Evolutionary conservation across 2,329 filamentous ascomycete species (phyloP).

Genomic region (Ophiocordyceps robertsii): DNA sequence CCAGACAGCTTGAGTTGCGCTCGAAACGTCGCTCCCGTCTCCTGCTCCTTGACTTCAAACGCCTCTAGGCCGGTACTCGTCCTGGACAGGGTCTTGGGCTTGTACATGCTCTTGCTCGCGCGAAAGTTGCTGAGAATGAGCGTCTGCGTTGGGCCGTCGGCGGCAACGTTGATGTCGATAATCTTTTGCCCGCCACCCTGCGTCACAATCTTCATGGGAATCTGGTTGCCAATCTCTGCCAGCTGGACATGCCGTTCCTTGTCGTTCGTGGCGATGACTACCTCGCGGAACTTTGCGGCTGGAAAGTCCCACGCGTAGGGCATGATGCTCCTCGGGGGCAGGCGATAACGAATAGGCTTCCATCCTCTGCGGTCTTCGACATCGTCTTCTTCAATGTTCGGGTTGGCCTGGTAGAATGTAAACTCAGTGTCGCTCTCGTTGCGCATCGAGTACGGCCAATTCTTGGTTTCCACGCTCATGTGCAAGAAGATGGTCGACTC

Average conservation of each 20-base stretch:
- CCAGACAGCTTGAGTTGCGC: constrained; percentile 81
- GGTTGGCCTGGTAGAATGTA: constrained; percentile 89
- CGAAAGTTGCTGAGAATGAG: constrained; percentile 91
- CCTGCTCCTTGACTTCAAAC: constrained; percentile 89
- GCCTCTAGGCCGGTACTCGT: constrained; percentile 35
- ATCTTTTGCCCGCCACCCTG: constrained; percentile 62
- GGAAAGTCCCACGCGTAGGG: constrained; percentile 99
- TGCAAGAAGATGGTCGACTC: constrained; percentile 88
- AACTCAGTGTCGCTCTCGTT: constrained; percentile 97
- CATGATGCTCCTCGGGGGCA: constrained; percentile 95
- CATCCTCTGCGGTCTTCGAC: constrained; percentile 73
- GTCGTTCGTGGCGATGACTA: constrained; percentile 48
- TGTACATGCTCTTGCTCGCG: constrained; percentile 83
- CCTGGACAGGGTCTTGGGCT: constrained; percentile 36
- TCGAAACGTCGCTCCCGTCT: constrained; percentile 77
- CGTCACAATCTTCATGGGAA: constrained; percentile 82
- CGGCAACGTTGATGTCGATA: constrained; percentile 91
- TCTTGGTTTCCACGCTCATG: constrained; percentile 78
- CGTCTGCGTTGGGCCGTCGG: constrained; percentile 89
- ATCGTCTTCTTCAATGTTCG: constrained; percentile 84
- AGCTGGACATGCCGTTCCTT: constrained; percentile 81
- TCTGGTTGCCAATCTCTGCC: constrained; percentile 88
- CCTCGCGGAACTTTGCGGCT: constrained; percentile 88
- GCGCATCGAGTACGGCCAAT: constrained; percentile 97
- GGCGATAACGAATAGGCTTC: constrained; percentile 81